Conservation (phyloP, 495 filamentous ascomycete species). For the Penicillium ochrochloron region DNA sequence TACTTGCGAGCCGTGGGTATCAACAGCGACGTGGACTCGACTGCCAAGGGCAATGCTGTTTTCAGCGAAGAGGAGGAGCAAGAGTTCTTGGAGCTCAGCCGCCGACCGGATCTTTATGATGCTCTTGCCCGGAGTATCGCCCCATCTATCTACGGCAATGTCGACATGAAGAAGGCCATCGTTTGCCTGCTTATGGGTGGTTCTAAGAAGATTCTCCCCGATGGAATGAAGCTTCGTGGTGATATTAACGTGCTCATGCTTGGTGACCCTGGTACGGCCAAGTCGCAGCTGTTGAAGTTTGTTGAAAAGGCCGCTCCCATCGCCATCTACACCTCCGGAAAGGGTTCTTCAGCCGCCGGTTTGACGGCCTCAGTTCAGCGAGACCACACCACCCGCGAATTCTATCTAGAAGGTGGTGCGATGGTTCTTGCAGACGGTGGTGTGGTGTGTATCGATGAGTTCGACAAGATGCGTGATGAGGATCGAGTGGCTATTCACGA, state of each 20-base stretch:
- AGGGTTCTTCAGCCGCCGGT: constrained; percentile 98
- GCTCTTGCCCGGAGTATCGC: constrained; percentile 91
- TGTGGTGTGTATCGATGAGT: constrained; percentile 99
- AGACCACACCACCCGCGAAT: constrained; percentile 88
- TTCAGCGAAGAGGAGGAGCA: constrained; percentile 98
- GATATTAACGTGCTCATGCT: constrained; percentile 98
- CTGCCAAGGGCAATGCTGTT: constrained; percentile 78
- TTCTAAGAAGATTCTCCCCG: constrained; percentile 97
- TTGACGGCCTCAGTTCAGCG: constrained; percentile 96
- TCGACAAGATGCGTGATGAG: constrained; percentile 99
- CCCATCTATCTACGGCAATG: constrained; percentile 95
- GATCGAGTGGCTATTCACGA: constrained; percentile 99
- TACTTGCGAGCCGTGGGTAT: constrained; percentile 96
- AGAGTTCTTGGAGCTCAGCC: constrained; percentile 92
- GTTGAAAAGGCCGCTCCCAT: constrained; percentile 97
- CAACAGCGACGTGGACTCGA: constrained; percentile 86
- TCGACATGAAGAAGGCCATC: constrained; percentile 98
- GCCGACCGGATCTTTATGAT: constrained; percentile 88
- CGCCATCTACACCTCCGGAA: constrained; percentile 98
- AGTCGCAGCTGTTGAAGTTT: constrained; percentile 96
- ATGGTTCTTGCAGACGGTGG: constrained; percentile 99
- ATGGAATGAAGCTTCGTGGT: constrained; percentile 97
- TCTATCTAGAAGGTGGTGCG: constrained; percentile 97
- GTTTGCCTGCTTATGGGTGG: constrained; percentile 93
- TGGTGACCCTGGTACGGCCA: constrained; percentile 97